These are phyloP conservation scores for Sistotremastrum suecicum DNA, from an alignment of 768 basidiomycete species.

Conservation along the genomic window DNA sequence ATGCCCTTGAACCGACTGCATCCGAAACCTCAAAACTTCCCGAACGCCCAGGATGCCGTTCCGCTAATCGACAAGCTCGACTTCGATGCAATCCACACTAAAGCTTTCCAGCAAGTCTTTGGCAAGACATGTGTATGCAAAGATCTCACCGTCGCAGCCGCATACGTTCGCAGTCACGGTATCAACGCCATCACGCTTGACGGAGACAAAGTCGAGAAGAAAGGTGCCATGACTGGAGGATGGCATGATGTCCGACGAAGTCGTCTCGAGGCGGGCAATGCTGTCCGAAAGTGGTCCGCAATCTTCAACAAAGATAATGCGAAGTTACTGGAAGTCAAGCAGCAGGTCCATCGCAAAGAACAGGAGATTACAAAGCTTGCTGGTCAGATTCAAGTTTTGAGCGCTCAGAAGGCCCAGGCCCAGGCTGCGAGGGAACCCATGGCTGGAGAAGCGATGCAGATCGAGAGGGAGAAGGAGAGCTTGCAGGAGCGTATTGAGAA, in stretches of 20 bases:
- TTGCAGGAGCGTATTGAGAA: constrained; percentile 42
- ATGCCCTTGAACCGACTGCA: constrained; percentile 95
- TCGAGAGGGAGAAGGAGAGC: constrained; percentile 60
- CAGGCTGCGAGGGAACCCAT: constrained; percentile 54
- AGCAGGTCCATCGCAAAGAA: constrained; percentile 54
- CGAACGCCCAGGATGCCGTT: constrained; percentile 61
- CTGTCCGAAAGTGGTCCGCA: constrained; percentile 57
- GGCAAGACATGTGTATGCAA: constrained; percentile 94
- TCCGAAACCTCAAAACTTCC: constrained; percentile 51
- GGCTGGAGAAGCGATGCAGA: constrained; percentile 40
- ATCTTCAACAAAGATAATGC: constrained; percentile 55
- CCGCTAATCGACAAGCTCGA: constrained; percentile 73
- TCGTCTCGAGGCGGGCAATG: constrained; percentile 76
- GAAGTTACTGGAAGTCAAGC: constrained; percentile 61
- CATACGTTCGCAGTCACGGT: constrained; percentile 87
- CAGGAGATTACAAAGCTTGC: constrained; percentile 71
- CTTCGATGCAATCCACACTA: constrained; percentile 53
- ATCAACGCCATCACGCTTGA: constrained; percentile 97
- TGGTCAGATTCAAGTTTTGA: constrained; percentile 58
- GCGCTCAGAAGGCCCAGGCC: constrained; percentile 57
- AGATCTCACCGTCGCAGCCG: constrained; percentile 82
- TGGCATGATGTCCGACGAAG: constrained; percentile 88
- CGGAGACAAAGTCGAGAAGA: constrained; percentile 94
- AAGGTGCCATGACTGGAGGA: constrained; percentile 90
- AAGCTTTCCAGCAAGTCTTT: constrained; percentile 94